phyloP scores from a whole-genome alignment of 139 green algal species.

The Micractinium conductrix region DNA sequence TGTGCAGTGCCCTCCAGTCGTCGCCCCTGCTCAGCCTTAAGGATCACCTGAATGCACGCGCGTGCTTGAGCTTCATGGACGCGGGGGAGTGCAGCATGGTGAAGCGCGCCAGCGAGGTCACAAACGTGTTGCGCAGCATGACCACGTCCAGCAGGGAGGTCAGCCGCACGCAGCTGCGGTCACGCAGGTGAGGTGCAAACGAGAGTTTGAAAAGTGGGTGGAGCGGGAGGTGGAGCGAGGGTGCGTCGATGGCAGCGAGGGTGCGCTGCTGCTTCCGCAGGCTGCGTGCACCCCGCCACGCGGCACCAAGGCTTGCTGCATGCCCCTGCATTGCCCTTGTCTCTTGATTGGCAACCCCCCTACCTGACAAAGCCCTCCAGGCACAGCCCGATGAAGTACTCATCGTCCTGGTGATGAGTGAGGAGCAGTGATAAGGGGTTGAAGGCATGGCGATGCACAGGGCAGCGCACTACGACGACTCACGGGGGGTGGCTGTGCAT shows the following conservation, averaged over 20 bases:
- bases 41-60: conserved; percentile 68
- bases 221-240: not conserved
- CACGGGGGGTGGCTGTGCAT: too few relatives aligned
- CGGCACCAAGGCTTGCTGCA: not conserved
- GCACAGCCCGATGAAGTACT: conserved; percentile 69
- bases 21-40: too few relatives aligned
- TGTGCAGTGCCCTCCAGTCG: too few relatives aligned
- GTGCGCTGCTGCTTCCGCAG: not conserved
- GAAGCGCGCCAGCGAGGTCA: conserved; percentile 62
- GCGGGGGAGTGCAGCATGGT: conserved; percentile 74
- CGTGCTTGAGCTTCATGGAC: conserved; percentile 89
- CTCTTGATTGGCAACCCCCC: not conserved
- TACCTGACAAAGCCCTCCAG: conserved; percentile 71
- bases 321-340: not conserved
- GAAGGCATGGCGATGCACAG: too few relatives aligned
- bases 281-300: not conserved
- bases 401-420: too few relatives aligned
- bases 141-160: conserved; percentile 82
- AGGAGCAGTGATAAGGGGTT: too few relatives aligned
- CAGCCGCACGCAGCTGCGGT: conserved; percentile 62
- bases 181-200: not conserved
- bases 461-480: too few relatives aligned
- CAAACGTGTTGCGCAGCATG: conserved; percentile 90
- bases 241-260: not conserved
- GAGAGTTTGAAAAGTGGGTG: too few relatives aligned